Evolutionary conservation across 2,329 filamentous ascomycete genomes (phyloP).

Genomic region (Bipolaris gigantea): DNA sequence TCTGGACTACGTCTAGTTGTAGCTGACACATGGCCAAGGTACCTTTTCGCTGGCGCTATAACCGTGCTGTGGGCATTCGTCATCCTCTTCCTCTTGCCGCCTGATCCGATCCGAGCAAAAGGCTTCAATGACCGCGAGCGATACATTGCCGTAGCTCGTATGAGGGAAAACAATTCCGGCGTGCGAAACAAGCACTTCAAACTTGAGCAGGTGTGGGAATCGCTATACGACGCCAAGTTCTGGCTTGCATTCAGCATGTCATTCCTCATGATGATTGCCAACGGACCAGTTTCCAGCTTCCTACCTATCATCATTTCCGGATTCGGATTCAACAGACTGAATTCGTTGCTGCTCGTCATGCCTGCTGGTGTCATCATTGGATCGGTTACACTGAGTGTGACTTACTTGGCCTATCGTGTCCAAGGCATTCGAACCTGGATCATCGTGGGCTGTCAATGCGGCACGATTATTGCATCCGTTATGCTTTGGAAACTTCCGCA

Average conservation of each 20-base stretch:
- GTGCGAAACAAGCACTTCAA: background rate
- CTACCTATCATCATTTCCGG: background rate
- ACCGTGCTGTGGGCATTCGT: background rate
- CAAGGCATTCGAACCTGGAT: background rate
- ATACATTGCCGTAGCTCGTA: background rate
- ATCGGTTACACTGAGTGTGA: background rate
- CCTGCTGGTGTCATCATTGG: background rate
- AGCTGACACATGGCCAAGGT: background rate
- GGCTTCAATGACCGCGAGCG: background rate
- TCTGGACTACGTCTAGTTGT: no score
- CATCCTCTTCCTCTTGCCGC: background rate
- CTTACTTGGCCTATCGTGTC: background rate
- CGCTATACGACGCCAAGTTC: background rate
- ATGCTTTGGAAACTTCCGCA: constrained; percentile 52
- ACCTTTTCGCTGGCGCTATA: background rate
- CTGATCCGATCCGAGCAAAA: background rate
- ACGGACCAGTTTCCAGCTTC: background rate
- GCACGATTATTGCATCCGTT: constrained; percentile 17
- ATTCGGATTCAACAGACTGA: background rate
- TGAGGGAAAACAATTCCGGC: background rate
- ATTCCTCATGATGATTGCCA: background rate
- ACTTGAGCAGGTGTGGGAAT: background rate
- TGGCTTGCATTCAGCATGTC: background rate
- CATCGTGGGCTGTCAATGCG: background rate
- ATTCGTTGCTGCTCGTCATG: background rate